Base-by-base conservation (phyloP, 768 basidiomycete species). In the Rhodotorula babjevae region DNA sequence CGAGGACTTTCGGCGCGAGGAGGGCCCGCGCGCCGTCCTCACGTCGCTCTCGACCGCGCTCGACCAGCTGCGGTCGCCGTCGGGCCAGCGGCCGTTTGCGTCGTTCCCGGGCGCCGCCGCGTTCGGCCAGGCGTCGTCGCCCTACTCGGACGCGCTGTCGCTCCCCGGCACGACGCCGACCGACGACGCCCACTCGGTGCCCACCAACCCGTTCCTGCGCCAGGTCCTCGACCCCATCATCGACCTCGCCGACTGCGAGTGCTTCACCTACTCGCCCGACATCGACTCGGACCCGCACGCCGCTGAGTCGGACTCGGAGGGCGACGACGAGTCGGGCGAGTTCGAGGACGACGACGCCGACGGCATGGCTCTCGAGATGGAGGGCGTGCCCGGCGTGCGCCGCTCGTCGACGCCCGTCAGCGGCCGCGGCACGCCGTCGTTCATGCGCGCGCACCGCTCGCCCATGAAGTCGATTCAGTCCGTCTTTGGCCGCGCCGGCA, bases 251-350 rank as follows among this genome's bases (percentile, higher is more conserved):
- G 93, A 97, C 72, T 96, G 92, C 84, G 94, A 97, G 80, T 93
- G 97, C 69, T 99, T 89, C 82, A 90, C 92, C 5, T 99, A 93
- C 84, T 85, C 87, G 53, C 96, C 95, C 60, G 92, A 95, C 81
- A 88, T 90, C 70, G 92, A 95, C 76, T 89, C 89, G 36, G 96
- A 99, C 83, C 96, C 96, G 2, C 93, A 98, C 76, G 91, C 90
- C 3, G 80, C 76, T 50, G 78, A 78, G 52, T 77, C 80, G n/a
- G 81, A 82, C 58, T 77, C 80, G 55, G 81, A 82, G 42, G 79
- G 78, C 12, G 80, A 79, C 53, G 75, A 77, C 60, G 74, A 88
- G 85, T 85, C 88, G 68, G 89, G 90, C 72, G 89, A 85, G 78
- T 91, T 91, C 78, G 91, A 92, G 81, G 87, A 88, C 79, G 90